A percentile compares a stretch with the other conserved stretches of the same genome.
phyloP scores from a whole-genome alignment of 2,329 filamentous ascomycete genomes.

The Apiospora aurea region DNA sequence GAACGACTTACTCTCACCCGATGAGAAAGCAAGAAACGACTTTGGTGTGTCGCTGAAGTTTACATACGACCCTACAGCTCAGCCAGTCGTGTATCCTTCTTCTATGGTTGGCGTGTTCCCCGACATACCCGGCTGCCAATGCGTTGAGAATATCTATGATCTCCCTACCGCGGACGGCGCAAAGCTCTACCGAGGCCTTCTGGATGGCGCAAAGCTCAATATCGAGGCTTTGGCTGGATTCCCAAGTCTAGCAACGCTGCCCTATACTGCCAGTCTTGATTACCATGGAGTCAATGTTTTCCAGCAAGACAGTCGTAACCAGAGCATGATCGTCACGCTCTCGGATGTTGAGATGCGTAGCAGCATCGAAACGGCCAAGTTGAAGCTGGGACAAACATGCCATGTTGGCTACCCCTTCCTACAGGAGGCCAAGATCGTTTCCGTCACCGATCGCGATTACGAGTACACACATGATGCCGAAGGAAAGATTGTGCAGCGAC shows the following conservation, averaged over 20 bases:
- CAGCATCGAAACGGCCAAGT: conserved; percentile 74
- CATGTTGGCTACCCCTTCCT: conserved; percentile 95
- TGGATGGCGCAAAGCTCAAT: conserved; percentile 84
- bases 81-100: conserved; percentile 83
- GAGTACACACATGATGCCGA: conserved; percentile 77
- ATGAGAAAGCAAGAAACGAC: conserved; percentile 83
- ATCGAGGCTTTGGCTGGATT: conserved; percentile 89
- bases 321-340: conserved; percentile 92
- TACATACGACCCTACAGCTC: conserved; percentile 76
- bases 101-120: conserved; percentile 91
- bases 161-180: conserved; percentile 90
- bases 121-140: conserved; percentile 84
- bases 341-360: conserved; percentile 75
- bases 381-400: conserved; percentile 83
- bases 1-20: conserved; percentile 77
- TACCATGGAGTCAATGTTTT: conserved; percentile 95
- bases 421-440: conserved; percentile 88
- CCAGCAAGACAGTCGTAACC: conserved; percentile 93
- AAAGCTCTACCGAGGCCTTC: conserved; percentile 82
- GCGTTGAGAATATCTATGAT: conserved; percentile 96
- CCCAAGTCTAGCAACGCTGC: conserved; percentile 85
- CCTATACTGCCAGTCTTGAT: conserved; percentile 80
- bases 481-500: conserved; percentile 67
- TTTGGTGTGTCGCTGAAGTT: conserved; percentile 96
- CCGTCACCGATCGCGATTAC: conserved; percentile 92